Base-by-base conservation (phyloP, 2,329 filamentous ascomycete species). In the Exserohilum turcica region DNA sequence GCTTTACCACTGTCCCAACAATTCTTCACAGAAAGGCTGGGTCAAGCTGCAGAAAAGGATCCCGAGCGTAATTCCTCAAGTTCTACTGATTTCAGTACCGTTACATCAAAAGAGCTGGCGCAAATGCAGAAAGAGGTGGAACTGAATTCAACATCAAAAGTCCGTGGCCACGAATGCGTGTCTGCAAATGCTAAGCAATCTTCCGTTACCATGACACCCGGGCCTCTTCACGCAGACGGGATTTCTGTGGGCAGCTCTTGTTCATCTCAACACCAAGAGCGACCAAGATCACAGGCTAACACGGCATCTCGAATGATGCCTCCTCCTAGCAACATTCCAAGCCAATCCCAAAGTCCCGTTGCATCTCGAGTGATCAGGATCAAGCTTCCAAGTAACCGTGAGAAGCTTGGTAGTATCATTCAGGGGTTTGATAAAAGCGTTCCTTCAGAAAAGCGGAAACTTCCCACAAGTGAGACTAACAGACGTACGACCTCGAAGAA, bases 231-330 rank as follows among this genome's bases (percentile, higher is more conserved):
- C 19, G n/a, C 40, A 19, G 48, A 39, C 4, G 45, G 31, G 3
- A 2, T 39, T 12, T 40, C 32, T n/a, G 21, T 48, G 13, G 43
- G 50, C 7, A 52, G 48, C 12, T 43, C 39, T 7, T 35, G 40
- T 8, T 61, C 58, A 13, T 52, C 52, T 35, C 16, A 28, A 5
- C 63, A 60, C 1, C 48, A 55, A 5, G 56, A 60, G 31, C 63
- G 68, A 32, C 67, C 67, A 1, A 63, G 42, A 46, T 72, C 70
- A 1, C 64, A 64, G 45, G 71, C 70, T 8, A 73, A 74, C 28
- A 72, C 64, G 15, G 65, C 65, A 15, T 71, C 68, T 24, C 59
- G 68, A 1, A 67, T 74, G 54, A 61, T 61, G 51, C 61, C 63
- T 5, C 53, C 61, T 10, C 51, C 38, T 3, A n/a, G 12, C 6